Evolutionary conservation across 2,329 filamentous ascomycete genomes (phyloP).

Genomic region (Xylariales sp.): DNA sequence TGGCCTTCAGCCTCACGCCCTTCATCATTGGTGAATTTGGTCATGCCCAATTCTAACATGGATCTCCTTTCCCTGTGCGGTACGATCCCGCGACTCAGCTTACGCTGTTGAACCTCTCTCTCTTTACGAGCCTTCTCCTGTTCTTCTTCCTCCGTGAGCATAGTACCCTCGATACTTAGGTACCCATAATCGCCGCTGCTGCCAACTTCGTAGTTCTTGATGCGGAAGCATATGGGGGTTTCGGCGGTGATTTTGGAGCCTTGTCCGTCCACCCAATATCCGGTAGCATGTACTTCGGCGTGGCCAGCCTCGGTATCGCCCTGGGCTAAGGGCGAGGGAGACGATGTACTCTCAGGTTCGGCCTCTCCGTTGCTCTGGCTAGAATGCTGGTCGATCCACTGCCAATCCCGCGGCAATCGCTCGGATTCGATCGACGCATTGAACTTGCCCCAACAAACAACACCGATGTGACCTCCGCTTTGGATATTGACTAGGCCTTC

Average conservation of each 20-base stretch:
- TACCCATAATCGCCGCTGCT: constrained; percentile 81
- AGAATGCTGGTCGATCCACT: constrained; percentile 73
- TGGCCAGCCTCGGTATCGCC: constrained; percentile 55
- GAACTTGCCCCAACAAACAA: constrained; percentile 92
- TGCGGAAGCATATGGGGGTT: constrained; percentile 78
- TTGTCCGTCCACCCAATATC: constrained; percentile 79
- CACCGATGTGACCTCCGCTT: constrained; percentile 87
- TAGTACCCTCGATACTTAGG: constrained; percentile 87
- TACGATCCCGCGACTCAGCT: constrained; percentile 52
- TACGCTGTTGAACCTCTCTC: constrained; percentile 53
- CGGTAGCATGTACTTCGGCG: constrained; percentile 66
- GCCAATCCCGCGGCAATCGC: constrained; percentile 82
- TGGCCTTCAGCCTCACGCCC: constrained; percentile 56
- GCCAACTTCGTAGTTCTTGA: constrained; percentile 86
- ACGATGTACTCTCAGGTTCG: constrained; percentile 44
- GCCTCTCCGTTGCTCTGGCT: constrained; percentile 47
- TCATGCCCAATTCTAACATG: constrained; percentile 67
- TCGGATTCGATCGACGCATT: constrained; percentile 86
- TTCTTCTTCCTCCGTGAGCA: constrained; percentile 78
- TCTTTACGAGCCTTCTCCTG: constrained; percentile 67
- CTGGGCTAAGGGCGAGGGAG: constrained; percentile 52
- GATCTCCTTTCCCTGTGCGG: constrained; percentile 47
- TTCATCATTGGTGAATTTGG: constrained; percentile 62
- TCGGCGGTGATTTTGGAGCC: constrained; percentile 72
- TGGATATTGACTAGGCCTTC: constrained; percentile 87